Percentiles rank a stretch among this genome's conserved stretches.
phyloP scores from a whole-genome alignment of 2,329 filamentous ascomycete species.

The Penicillium vulpinum region DNA sequence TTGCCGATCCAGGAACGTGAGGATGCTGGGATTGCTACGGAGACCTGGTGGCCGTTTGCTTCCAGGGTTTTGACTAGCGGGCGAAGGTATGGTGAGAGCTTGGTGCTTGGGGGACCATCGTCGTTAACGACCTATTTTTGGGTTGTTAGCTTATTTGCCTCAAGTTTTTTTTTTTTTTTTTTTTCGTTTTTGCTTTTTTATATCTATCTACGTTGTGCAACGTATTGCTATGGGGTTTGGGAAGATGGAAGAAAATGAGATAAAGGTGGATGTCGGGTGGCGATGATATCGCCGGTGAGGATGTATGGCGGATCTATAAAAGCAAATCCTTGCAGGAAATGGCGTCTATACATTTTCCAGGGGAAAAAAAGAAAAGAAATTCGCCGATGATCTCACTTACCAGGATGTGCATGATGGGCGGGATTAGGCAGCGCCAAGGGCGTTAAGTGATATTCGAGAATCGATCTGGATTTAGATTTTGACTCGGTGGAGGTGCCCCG shows the following conservation, averaged over 20 bases:
- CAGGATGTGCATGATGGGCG: slow-evolving; percentile 47
- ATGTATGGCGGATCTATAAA: not conserved
- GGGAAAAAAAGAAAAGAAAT: slow-evolving; percentile 9
- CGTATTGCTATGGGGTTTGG: not conserved
- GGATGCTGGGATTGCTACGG: slow-evolving; percentile 80
- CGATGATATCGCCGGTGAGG: not conserved
- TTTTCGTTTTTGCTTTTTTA: not conserved
- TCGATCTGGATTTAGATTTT: not conserved
- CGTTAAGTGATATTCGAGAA: slow-evolving; percentile 2
- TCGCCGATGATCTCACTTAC: slow-evolving; percentile 34
- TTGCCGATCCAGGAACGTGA: slow-evolving; percentile 97
- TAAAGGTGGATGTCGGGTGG: not conserved
- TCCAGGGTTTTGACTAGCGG: slow-evolving; percentile 68
- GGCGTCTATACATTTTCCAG: not conserved
- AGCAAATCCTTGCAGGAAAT: not conserved
- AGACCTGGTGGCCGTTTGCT: slow-evolving; percentile 73
- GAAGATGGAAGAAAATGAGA: slow-evolving; percentile 4
- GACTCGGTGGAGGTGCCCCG: not conserved
- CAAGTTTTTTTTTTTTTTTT: not conserved
- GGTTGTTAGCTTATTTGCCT: not conserved
- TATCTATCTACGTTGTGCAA: not conserved
- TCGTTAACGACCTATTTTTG: slow-evolving; percentile 59
- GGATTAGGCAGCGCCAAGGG: slow-evolving; percentile 12
- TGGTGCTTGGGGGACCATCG: slow-evolving; percentile 71
- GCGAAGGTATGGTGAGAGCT: slow-evolving; percentile 73